phyloP scores from a whole-genome alignment of 179 eudicot genomes.

The Sideroxylon spinosum region DNA sequence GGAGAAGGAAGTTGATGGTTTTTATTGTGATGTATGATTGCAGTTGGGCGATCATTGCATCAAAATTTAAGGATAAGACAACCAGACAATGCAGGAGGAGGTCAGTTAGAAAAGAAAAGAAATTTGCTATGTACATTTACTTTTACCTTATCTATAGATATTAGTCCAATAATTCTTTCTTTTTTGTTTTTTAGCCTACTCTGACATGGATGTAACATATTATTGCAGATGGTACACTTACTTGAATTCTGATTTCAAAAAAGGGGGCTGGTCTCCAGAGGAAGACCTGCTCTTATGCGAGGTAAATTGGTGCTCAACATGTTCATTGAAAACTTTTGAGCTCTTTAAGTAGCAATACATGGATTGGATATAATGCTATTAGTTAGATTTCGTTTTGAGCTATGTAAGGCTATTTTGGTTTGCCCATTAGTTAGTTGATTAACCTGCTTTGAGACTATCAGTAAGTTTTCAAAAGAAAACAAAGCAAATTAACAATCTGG shows the following conservation, averaged over 20 bases:
- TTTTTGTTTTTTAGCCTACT: background rate
- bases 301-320: constrained; percentile 36
- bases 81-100: constrained; percentile 97
- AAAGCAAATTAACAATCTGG: background rate
- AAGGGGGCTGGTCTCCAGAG: constrained; percentile 98
- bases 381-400: background rate
- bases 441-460: background rate
- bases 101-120: constrained; percentile 24
- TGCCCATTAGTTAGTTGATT: background rate
- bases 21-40: constrained; percentile 17
- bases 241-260: constrained; percentile 94
- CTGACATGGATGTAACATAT: constrained; percentile 7
- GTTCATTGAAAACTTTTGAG: background rate
- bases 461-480: background rate
- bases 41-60: constrained; percentile 92
- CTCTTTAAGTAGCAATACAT: background rate
- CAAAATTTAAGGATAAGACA: constrained; percentile 88
- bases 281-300: constrained; percentile 94
- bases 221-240: constrained; percentile 85
- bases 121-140: background rate
- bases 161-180: background rate
- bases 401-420: background rate
- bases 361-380: background rate
- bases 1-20: constrained; percentile 9
- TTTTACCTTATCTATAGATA: background rate